phyloP scores from a whole-genome alignment of 108 stramenopile species.

The Cyclotella kingstonii region DNA sequence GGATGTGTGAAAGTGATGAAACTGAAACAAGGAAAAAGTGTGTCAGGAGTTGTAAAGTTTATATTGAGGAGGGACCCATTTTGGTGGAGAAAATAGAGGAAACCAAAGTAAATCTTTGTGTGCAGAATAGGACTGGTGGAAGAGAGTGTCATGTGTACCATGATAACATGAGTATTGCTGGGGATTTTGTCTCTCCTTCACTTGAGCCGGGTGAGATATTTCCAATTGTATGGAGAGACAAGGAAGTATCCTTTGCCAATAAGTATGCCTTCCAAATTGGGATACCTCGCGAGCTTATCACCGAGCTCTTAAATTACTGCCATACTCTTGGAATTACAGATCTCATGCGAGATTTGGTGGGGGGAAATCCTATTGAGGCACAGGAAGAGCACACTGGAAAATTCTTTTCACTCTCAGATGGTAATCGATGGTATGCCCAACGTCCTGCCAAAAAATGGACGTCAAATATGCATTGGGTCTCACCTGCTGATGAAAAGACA shows the following conservation, averaged over 20 bases:
- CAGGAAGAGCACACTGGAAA: constrained; percentile 12
- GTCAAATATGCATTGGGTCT: constrained; percentile 66
- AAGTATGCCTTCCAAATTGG: constrained; percentile 46
- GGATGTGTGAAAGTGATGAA: constrained; percentile 31
- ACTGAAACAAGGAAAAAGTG: constrained; percentile 17
- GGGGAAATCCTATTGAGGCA: constrained; percentile 16
- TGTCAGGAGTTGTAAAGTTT: constrained; percentile 28
- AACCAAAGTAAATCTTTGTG: constrained; percentile 17
- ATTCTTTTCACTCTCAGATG: constrained; percentile 46
- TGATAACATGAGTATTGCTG: constrained; percentile 15
- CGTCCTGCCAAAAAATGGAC: constrained; percentile 47
- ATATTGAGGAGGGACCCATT: constrained; percentile 35
- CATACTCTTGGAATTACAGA: constrained; percentile 38
- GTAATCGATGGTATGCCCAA: constrained; percentile 55
- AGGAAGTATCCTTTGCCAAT: background rate
- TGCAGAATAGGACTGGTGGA: constrained; percentile 29
- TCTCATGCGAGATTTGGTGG: constrained; percentile 27
- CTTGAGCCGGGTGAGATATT: constrained; percentile 50
- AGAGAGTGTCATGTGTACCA: constrained; percentile 13
- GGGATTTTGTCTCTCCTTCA: constrained; percentile 32
- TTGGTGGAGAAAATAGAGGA: constrained; percentile 4
- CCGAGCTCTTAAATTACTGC: constrained; percentile 39
- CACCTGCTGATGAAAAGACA: constrained; percentile 57
- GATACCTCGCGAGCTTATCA: constrained; percentile 48
- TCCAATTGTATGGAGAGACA: constrained; percentile 52